Base-by-base conservation (phyloP, 495 filamentous ascomycete species). In the Penicillium steckii region DNA sequence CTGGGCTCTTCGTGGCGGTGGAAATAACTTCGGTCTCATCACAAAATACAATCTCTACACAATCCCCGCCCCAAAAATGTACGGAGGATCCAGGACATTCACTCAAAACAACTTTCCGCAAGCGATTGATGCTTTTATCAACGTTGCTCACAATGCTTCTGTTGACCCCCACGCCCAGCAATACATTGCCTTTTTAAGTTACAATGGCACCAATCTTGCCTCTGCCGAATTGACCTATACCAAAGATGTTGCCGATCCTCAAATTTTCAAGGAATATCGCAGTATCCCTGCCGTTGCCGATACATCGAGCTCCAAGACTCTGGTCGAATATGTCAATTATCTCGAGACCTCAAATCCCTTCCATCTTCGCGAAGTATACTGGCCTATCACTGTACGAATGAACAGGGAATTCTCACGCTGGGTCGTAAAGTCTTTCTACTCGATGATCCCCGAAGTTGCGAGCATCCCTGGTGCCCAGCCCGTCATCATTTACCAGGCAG, bases 1-100 rank as follows among this genome's bases (percentile, higher is more conserved):
- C 57, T 77, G 69, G 65, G 80, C 78, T 23, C 69, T 83, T 59
- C 69, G 79, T 9, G 80, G 80, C 12, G 76, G 74, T n/a, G 66
- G 66, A 22, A 70, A 71, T 44, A 80, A 77, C 44, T 74, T 80
- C 45, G 77, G 72, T n/a, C 64, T 80, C 38, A 72, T 80, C 40
- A 80, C 77, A 19, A 67, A 66, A 15, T 75, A 76, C 48, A 69
- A 71, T 45, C 48, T 80, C 3, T 58, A 59, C 25, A 75, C 74
- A 1, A 69, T 73, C 46, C 57, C 57, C 7, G 64, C 71, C 27
- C 67, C 66, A 8, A 44, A 27, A 1, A 59, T 72, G 47, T 65
- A 70, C 62, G 77, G 72, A 13, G 81, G 77, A 3, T 26, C 64
- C 9, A 71, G 74, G 43, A 68, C 72, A 56, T 72, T 70, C 12